A percentile compares a stretch with the other conserved stretches of the same genome.
Evolutionary conservation across 1,139 yeast species (phyloP).

Genomic region (Blastobotrys malaysiensis): DNA sequence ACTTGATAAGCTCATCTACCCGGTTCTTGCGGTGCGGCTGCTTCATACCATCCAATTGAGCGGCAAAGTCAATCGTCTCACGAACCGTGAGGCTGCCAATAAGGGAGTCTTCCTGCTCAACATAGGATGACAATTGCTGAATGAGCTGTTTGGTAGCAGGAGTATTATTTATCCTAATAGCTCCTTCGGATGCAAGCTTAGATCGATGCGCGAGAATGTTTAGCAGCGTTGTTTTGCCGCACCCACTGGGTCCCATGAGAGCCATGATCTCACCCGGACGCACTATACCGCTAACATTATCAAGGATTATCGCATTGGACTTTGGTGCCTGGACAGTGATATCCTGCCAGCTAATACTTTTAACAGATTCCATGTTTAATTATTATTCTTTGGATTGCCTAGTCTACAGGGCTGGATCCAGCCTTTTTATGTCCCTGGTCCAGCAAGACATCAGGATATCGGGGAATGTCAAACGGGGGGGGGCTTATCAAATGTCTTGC

Average conservation of each 20-base stretch:
- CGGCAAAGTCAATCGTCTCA: slow-evolving; percentile 51
- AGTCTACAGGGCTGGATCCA: too few species aligned
- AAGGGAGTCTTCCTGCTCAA: slow-evolving; percentile 55
- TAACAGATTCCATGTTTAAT: not conserved
- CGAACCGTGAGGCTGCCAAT: slow-evolving; percentile 48
- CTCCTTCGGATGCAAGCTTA: slow-evolving; percentile 6
- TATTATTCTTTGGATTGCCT: too few species aligned
- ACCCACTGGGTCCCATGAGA: slow-evolving; percentile 49
- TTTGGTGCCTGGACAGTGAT: slow-evolving; percentile 4
- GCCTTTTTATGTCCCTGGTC: too few species aligned
- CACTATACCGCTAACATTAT: slow-evolving; percentile 32
- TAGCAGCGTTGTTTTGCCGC: slow-evolving; percentile 46
- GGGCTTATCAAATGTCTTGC: too few species aligned
- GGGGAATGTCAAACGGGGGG: not conserved
- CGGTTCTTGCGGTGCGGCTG: slow-evolving; percentile 41
- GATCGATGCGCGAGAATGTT: slow-evolving; percentile 39
- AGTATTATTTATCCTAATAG: slow-evolving; percentile 6
- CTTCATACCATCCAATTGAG: slow-evolving; percentile 42
- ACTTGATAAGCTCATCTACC: slow-evolving; percentile 49
- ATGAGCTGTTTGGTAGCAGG: slow-evolving; percentile 22
- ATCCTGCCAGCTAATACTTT: slow-evolving; percentile 2
- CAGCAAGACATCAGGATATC: too few species aligned
- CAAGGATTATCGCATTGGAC: slow-evolving; percentile 6
- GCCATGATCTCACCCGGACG: slow-evolving; percentile 26
- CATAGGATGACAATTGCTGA: slow-evolving; percentile 51